Percentiles rank a stretch among this genome's conserved stretches.
Conservation (phyloP, 2,329 filamentous ascomycete species). For the Beauveria rudraprayagi region DNA sequence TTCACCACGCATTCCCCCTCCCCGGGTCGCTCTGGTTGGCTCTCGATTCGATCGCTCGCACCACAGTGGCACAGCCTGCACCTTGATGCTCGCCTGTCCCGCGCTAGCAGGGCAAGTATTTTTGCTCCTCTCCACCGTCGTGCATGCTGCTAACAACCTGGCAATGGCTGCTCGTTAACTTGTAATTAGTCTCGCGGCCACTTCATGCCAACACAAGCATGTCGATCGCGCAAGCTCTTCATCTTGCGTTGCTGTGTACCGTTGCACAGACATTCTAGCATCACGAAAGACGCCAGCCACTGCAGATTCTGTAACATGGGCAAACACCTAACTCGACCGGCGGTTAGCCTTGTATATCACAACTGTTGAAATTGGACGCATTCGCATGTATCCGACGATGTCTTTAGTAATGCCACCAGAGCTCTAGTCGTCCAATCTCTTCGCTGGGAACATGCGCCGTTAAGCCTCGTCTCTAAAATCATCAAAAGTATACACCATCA, state of each 20-base stretch:
- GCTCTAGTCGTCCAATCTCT: too few species aligned
- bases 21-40: background rate
- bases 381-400: background rate
- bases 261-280: background rate
- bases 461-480: too few species aligned
- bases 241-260: background rate
- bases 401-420: background rate
- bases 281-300: background rate
- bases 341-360: too few species aligned
- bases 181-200: too few species aligned
- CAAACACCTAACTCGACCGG: background rate
- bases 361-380: too few species aligned
- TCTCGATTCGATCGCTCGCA: constrained; percentile 6
- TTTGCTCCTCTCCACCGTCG: background rate
- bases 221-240: constrained; percentile 4
- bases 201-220: background rate
- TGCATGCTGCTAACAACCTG: background rate
- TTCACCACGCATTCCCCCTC: background rate
- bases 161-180: too few species aligned
- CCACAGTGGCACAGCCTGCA: background rate
- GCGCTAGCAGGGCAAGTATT: constrained; percentile 3
- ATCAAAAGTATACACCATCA: background rate
- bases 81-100: constrained; percentile 2
- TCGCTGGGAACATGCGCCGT: too few species aligned
- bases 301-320: background rate